Evolutionary conservation across 495 filamentous ascomycete species (phyloP).

Genomic region (Schizothecium vesticola): DNA sequence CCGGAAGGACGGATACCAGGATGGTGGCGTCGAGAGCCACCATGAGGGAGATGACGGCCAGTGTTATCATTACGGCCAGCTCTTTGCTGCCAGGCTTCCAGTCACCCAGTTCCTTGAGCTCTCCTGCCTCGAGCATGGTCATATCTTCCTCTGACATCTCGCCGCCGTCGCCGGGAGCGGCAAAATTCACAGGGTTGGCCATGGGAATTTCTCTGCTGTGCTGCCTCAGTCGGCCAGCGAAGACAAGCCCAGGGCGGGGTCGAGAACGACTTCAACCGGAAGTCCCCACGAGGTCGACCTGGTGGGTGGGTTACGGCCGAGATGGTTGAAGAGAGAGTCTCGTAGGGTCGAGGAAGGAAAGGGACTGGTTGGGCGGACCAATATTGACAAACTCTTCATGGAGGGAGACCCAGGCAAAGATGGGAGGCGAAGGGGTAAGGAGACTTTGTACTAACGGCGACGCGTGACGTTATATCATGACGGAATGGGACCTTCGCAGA

Average conservation of each 20-base stretch:
- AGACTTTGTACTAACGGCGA: not conserved
- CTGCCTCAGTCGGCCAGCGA: not conserved
- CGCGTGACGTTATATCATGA: too few relatives aligned
- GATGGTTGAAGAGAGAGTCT: not conserved
- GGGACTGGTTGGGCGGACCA: not conserved
- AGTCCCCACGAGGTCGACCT: not conserved
- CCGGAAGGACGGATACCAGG: constrained; percentile 41
- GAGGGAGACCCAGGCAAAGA: not conserved
- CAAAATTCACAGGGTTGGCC: not conserved
- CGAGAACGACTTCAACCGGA: not conserved
- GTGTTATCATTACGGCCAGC: constrained; percentile 36
- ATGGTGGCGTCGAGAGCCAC: constrained; percentile 54
- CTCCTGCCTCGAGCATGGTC: constrained; percentile 12
- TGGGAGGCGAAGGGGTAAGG: not conserved
- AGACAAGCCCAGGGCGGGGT: not conserved
- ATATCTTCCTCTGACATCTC: not conserved
- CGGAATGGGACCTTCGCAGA: not conserved
- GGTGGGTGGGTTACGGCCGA: not conserved
- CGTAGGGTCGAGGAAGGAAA: not conserved
- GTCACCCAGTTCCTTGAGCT: constrained; percentile 15
- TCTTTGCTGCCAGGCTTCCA: constrained; percentile 37
- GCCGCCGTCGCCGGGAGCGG: not conserved
- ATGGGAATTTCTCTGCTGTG: not conserved
- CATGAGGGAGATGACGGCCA: constrained; percentile 46
- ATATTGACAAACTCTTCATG: not conserved